phyloP scores from a whole-genome alignment of 1,284 basidiomycete species.

The Thelephora terrestris region DNA sequence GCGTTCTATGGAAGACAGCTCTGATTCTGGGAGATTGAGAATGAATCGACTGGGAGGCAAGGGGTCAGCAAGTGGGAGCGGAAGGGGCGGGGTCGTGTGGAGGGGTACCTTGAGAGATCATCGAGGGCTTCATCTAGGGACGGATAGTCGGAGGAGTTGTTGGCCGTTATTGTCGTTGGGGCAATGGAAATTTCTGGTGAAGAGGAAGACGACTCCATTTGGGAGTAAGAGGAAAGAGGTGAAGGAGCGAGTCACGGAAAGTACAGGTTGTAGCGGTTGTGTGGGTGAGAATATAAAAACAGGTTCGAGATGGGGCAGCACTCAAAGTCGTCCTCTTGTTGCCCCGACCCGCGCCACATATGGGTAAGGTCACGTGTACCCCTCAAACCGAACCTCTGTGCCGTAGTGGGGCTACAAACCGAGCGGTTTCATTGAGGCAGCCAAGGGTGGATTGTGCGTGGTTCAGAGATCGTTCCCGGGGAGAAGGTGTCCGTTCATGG shows the following conservation, averaged over 20 bases:
- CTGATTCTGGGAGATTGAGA: conserved; percentile 91
- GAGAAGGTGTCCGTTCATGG: too few relatives aligned
- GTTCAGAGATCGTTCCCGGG: too few relatives aligned
- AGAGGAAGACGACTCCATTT: conserved; percentile 50
- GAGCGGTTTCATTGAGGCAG: too few relatives aligned
- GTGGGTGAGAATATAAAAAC: too few relatives aligned
- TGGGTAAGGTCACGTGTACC: neutral
- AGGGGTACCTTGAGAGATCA: conserved; percentile 71
- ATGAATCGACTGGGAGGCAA: conserved; percentile 75
- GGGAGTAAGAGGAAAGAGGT: conserved; percentile 17
- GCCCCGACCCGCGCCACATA: neutral
- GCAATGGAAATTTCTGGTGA: conserved; percentile 60
- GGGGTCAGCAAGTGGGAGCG: conserved; percentile 4
- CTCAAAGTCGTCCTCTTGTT: too few relatives aligned
- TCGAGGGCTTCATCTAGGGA: conserved; percentile 76
- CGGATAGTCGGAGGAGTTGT: conserved; percentile 50
- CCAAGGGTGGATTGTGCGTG: too few relatives aligned
- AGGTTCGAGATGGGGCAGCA: too few relatives aligned
- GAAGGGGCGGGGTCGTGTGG: conserved; percentile 5
- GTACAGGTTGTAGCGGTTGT: conserved; percentile 4
- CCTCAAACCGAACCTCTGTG: too few relatives aligned
- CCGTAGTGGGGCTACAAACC: too few relatives aligned
- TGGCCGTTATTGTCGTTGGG: conserved; percentile 32
- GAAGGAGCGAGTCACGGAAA: conserved; percentile 35
- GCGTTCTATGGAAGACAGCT: conserved; percentile 84